Percentiles rank a stretch among this genome's conserved stretches.
phyloP scores from a whole-genome alignment of 2,329 filamentous ascomycete genomes.

The Ceratocystis diversiconidia region DNA sequence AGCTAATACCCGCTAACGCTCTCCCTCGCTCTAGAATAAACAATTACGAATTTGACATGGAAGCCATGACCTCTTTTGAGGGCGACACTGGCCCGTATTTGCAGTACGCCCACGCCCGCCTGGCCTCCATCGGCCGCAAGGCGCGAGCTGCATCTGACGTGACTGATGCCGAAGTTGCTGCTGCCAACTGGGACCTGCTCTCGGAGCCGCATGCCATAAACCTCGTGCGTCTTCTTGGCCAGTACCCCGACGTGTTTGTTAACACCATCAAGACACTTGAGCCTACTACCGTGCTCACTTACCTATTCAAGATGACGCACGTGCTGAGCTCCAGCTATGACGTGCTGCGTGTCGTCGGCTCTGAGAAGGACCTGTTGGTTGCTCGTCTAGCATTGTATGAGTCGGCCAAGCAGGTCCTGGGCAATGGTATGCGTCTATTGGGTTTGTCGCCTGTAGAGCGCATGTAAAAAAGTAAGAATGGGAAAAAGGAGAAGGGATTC shows the following conservation, averaged over 20 bases:
- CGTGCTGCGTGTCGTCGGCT: slow-evolving; percentile 67
- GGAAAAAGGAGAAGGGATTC: not conserved
- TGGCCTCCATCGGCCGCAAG: slow-evolving; percentile 49
- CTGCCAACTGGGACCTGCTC: slow-evolving; percentile 53
- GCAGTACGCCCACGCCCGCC: slow-evolving; percentile 66
- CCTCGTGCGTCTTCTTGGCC: slow-evolving; percentile 59
- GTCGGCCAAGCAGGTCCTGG: slow-evolving; percentile 57
- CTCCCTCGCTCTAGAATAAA: slow-evolving; percentile 35
- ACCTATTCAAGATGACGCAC: slow-evolving; percentile 80
- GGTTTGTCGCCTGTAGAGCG: slow-evolving; percentile 61
- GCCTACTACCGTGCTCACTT: slow-evolving; percentile 43
- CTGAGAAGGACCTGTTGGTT: slow-evolving; percentile 54
- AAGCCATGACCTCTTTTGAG: slow-evolving; percentile 70
- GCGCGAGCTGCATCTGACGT: slow-evolving; percentile 41
- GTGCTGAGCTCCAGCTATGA: slow-evolving; percentile 68
- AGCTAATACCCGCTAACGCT: slow-evolving; percentile 15
- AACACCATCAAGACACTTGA: slow-evolving; percentile 78
- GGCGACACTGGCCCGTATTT: slow-evolving; percentile 76
- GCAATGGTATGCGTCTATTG: slow-evolving; percentile 71
- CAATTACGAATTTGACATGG: slow-evolving; percentile 62
- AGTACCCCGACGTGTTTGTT: slow-evolving; percentile 73
- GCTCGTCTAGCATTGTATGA: slow-evolving; percentile 68
- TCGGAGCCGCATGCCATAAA: slow-evolving; percentile 59
- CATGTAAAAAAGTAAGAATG: slow-evolving; percentile 10
- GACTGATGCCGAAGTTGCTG: slow-evolving; percentile 41